Evolutionary conservation across 257 asterid species (phyloP).

Genomic region (Solanum pinnatisectum): DNA sequence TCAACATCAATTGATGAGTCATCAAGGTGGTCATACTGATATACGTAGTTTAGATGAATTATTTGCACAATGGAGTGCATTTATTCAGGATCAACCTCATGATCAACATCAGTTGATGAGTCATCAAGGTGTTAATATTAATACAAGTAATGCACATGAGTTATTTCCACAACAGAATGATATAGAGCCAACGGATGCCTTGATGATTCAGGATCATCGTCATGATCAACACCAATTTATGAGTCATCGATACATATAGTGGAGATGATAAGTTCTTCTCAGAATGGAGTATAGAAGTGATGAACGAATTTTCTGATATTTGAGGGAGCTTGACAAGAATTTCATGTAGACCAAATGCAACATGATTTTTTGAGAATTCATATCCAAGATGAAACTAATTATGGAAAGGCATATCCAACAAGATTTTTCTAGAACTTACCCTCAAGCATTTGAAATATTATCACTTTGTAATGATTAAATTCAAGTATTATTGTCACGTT

Average conservation of each 20-base stretch:
- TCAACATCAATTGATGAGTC: constrained; percentile 10
- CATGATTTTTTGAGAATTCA: too few relatives aligned
- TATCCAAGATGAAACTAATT: too few relatives aligned
- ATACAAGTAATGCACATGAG: constrained; percentile 42
- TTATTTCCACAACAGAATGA: neutral
- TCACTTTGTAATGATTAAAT: too few relatives aligned
- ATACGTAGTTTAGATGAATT: neutral
- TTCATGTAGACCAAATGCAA: too few relatives aligned
- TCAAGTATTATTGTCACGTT: too few relatives aligned
- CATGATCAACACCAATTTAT: neutral
- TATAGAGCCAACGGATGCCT: too few relatives aligned
- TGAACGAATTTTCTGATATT: too few relatives aligned
- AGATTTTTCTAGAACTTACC: too few relatives aligned
- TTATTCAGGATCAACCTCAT: neutral
- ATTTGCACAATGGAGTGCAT: neutral
- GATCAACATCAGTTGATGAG: constrained; percentile 1
- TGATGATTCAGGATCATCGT: neutral
- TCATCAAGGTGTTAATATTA: constrained; percentile 25
- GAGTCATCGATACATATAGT: constrained; percentile 12
- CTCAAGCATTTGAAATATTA: too few relatives aligned
- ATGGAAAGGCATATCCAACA: too few relatives aligned
- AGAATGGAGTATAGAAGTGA: too few relatives aligned
- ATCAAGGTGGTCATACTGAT: constrained; percentile 23
- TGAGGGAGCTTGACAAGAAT: too few relatives aligned
- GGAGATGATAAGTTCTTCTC: neutral